These are phyloP conservation scores for Dillenia suffruticosa DNA, from an alignment of 164 flowering plant species.

Conservation along the genomic window DNA sequence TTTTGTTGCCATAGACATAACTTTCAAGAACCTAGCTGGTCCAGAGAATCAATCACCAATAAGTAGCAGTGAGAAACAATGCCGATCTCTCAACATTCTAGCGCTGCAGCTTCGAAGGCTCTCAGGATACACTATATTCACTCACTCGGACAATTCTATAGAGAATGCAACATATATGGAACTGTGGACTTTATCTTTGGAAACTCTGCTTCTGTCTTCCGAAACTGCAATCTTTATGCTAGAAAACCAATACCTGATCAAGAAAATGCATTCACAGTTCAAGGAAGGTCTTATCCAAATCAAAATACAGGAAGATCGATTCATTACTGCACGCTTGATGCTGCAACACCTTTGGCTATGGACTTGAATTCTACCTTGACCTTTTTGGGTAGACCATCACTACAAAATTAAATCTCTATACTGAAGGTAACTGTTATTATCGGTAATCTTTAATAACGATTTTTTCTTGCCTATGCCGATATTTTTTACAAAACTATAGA, in stretches of 20 bases:
- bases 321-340: slow-evolving; percentile 22
- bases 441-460: no score
- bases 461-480: no score
- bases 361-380: slow-evolving; percentile 18
- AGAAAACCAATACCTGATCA: slow-evolving; percentile 27
- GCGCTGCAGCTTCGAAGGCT: slow-evolving; percentile 50
- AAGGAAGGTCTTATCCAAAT: slow-evolving; percentile 27
- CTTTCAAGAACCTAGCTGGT: slow-evolving; percentile 46
- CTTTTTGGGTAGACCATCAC: slow-evolving; percentile 41
- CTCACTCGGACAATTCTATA: slow-evolving; percentile 43
- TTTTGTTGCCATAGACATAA: slow-evolving; percentile 39
- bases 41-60: slow-evolving; percentile 49
- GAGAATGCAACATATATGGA: slow-evolving; percentile 44
- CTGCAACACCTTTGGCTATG: slow-evolving; percentile 26
- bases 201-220: slow-evolving; percentile 42
- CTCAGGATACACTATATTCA: slow-evolving; percentile 49
- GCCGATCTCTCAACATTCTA: slow-evolving; percentile 46
- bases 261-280: slow-evolving; percentile 24
- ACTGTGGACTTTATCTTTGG: slow-evolving; percentile 59
- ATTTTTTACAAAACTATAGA: no score
- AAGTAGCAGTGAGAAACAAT: slow-evolving; percentile 40
- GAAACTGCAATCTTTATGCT: slow-evolving; percentile 33
- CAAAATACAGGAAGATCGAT: slow-evolving; percentile 28
- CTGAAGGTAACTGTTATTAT: no score
- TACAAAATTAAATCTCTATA: no score